Conservation (phyloP, 2,329 filamentous ascomycete species). For the Fusarium sp. region DNA sequence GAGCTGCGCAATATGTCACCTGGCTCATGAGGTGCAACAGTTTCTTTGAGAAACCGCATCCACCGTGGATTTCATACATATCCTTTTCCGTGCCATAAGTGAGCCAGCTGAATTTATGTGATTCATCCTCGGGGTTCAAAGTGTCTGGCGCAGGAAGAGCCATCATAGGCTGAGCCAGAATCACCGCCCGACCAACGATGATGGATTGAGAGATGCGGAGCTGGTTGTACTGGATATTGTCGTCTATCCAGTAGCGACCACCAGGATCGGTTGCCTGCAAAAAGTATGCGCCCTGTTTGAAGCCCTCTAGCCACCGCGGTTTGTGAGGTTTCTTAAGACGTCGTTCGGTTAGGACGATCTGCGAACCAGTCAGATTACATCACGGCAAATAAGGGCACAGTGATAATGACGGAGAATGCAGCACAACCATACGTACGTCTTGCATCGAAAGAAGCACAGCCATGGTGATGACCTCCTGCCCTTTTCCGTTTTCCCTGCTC, state of each 20-base stretch:
- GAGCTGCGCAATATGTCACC: slow-evolving; percentile 52
- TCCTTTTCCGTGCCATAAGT: slow-evolving; percentile 51
- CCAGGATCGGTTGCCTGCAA: slow-evolving; percentile 52
- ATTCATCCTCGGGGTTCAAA: slow-evolving; percentile 46
- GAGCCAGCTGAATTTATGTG: slow-evolving; percentile 53
- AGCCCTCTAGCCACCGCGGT: slow-evolving; percentile 54
- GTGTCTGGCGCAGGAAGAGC: slow-evolving; percentile 42
- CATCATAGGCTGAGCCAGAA: slow-evolving; percentile 55
- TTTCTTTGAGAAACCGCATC: slow-evolving; percentile 55
- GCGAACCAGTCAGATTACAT: neutral
- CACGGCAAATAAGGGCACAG: neutral
- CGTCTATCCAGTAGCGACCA: slow-evolving; percentile 49
- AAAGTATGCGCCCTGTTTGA: slow-evolving; percentile 50
- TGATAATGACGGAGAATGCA: neutral
- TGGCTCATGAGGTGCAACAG: slow-evolving; percentile 53
- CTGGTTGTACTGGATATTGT: slow-evolving; percentile 49
- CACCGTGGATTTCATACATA: slow-evolving; percentile 54
- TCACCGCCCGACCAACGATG: slow-evolving; percentile 53
- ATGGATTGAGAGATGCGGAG: slow-evolving; percentile 53
- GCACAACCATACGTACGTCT: slow-evolving; percentile 46
- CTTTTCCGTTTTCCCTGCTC: slow-evolving; percentile 34
- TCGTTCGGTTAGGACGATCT: slow-evolving; percentile 53
- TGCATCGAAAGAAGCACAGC: slow-evolving; percentile 54
- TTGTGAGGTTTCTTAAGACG: slow-evolving; percentile 47
- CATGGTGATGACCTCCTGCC: slow-evolving; percentile 52